Base-by-base conservation (phyloP, 257 asterid species). In the Solanum neorickii region DNA sequence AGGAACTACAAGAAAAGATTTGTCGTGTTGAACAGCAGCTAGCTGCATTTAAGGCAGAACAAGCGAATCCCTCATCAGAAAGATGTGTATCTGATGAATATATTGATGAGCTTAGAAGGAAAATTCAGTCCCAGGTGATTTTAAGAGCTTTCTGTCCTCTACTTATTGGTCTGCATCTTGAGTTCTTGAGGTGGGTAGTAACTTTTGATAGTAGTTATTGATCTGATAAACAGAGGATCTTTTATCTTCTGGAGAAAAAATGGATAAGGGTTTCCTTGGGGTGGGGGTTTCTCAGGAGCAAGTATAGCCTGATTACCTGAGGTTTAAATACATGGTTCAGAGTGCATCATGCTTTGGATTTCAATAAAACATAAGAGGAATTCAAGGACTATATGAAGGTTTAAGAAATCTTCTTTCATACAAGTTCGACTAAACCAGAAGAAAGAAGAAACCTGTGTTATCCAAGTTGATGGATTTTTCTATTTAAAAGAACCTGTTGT, bases 111-210 rank as follows among this genome's bases (percentile, higher is more conserved):
- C 88, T 95, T 92, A 93, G 92, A 88, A 94, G 86, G 91, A 95
- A 91, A 90, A 91, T 93, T 83, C 98, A 94, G 93, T 90, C 92
- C 47, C 98, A 94, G 98, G 98, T 94, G 82, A 86, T 85, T 91
- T 73, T 42, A 42, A 69, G 47, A 77, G 39, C 33, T 44, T 75
- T 85, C 82, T 56, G 62, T 9, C 37, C 23, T 12, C 83, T 42
- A 77, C 52, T n/a, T 77, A 42, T 3, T 77, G 83, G 8, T 77
- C 60, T 44, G 14, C 83, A 44, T 77, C 35, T 42, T 20, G 37
- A 77, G 83, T 42, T 77, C 83, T 42, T 77, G 60, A 77, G 83
- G 68, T 80, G 31, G 42, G 29, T 80, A 47, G 27, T 80, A 46
- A 27, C 84, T 80, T 80, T 25, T 80, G 83, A 44, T 44, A 27